phyloP scores from a whole-genome alignment of 1,284 basidiomycete genomes.

The Ustilago loliicola region DNA sequence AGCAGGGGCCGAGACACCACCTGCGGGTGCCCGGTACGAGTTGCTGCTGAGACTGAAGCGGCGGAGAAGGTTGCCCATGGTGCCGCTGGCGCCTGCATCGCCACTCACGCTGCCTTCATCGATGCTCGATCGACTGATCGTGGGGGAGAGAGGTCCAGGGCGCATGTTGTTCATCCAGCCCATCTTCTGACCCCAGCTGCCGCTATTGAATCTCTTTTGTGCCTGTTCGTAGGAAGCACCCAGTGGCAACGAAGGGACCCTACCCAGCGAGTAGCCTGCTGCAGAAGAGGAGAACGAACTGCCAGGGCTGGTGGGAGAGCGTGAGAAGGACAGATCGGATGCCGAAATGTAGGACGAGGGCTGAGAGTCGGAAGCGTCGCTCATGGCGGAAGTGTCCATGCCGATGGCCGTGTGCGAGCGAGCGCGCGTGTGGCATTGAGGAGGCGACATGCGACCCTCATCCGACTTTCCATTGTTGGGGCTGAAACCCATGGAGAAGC shows the following conservation, averaged over 20 bases:
- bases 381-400: constrained; percentile 20
- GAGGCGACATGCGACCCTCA: constrained; percentile 33
- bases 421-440: constrained; percentile 39
- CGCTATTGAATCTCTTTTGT: constrained; percentile 58
- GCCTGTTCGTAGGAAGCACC: constrained; percentile 54
- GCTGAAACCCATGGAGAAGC: constrained; percentile 42
- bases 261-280: constrained; percentile 39
- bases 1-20: constrained; percentile 1
- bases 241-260: constrained; percentile 55
- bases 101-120: constrained; percentile 33
- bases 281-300: constrained; percentile 40
- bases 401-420: constrained; percentile 49
- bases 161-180: constrained; percentile 53
- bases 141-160: constrained; percentile 44
- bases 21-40: constrained; percentile 32
- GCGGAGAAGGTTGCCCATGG: constrained; percentile 57
- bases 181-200: constrained; percentile 53
- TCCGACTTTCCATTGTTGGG: constrained; percentile 20
- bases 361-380: constrained; percentile 32
- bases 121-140: constrained; percentile 34
- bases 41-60: constrained; percentile 55
- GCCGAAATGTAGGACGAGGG: constrained; percentile 46
- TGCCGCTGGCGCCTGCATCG: constrained; percentile 25
- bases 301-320: constrained; percentile 38
- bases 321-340: constrained; percentile 40